Base-by-base conservation (phyloP, 2,329 filamentous ascomycete species). In the Fusarium brachygibbosum region DNA sequence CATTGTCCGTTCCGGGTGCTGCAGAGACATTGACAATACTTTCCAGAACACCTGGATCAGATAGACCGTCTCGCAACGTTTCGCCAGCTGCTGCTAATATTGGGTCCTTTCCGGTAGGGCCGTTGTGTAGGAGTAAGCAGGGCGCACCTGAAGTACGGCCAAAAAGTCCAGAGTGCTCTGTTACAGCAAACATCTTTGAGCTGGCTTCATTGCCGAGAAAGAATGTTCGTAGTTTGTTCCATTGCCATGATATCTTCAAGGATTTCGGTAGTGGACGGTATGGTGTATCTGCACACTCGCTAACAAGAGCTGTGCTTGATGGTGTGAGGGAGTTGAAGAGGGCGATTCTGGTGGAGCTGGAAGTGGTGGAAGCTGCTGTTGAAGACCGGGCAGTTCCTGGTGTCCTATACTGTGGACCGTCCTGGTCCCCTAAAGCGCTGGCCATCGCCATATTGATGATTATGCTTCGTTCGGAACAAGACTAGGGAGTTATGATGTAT, bases 211-310 rank as follows among this genome's bases (percentile, higher is more conserved):
- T 61, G 31, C 66, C 66, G 19, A 69, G 63, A 19, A 63, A 69
- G 48, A 69, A 69, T 40, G 63, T 69, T 42, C 66, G 42, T 23
- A 69, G 32, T 35, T 69, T 69, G 40, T 69, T 69, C 66, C 66
- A 69, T 45, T 69, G 66, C 66, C 66, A 69, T 23, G 62, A 69
- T 49, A 69, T 69, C 48, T 69, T 69, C n/a, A 69, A 38, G 17
- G 34, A 25, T 23, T 41, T 64, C 13, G 66, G 66, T 19, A 69
- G 25, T 34, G 44, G 56, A 21, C 66, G 66, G 28, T 69, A 70
- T 25, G 66, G 66, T 17, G 42, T 54, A n/a, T 46, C 41, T 19
- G 50, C 48, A 14, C 66, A 69, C 38, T 69, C 66, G 56, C 66
- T 69, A 21, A 69, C 66, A n/a, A 69, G 40, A 37, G 66, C 63